A percentile compares a stretch with the other conserved stretches of the same genome.
phyloP scores from a whole-genome alignment of 2,329 filamentous ascomycete species.

The Fusarium transvaalense region DNA sequence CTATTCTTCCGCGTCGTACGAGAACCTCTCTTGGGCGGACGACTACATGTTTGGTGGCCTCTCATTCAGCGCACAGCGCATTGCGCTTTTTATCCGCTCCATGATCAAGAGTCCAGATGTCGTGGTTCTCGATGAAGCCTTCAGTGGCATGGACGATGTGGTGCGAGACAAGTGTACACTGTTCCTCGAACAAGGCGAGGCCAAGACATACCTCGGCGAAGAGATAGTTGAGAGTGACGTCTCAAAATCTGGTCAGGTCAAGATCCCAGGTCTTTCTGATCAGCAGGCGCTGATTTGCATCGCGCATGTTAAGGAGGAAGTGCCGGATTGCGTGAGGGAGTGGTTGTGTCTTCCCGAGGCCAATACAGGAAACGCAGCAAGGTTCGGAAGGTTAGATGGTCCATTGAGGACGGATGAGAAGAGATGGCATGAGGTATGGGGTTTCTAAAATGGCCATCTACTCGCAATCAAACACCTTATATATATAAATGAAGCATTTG shows the following conservation, averaged over 20 bases:
- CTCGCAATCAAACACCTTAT: background rate
- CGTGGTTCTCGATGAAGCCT: constrained; percentile 88
- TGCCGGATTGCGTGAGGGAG: constrained; percentile 83
- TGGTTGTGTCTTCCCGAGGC: constrained; percentile 89
- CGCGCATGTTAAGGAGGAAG: constrained; percentile 90
- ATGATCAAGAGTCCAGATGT: constrained; percentile 85
- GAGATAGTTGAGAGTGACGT: constrained; percentile 62
- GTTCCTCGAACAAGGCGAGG: constrained; percentile 78
- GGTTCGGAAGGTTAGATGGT: constrained; percentile 73
- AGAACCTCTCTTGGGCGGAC: constrained; percentile 72
- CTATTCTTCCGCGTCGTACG: constrained; percentile 42
- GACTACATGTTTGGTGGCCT: constrained; percentile 77
- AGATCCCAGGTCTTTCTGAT: constrained; percentile 72
- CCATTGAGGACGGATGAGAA: constrained; percentile 68
- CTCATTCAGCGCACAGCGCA: constrained; percentile 84
- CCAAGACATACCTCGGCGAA: constrained; percentile 55
- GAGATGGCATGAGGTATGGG: constrained; percentile 77
- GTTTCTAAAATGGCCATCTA: constrained; percentile 44
- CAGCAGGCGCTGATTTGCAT: constrained; percentile 91
- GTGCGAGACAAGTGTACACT: constrained; percentile 88
- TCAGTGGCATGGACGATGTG: constrained; percentile 84
- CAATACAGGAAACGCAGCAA: constrained; percentile 69
- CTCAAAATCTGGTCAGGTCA: constrained; percentile 59
- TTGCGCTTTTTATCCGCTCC: constrained; percentile 85
- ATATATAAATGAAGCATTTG: background rate